These are phyloP conservation scores for Fusarium sp. DNA, from an alignment of 2,329 filamentous ascomycete species.

Conservation along the genomic window DNA sequence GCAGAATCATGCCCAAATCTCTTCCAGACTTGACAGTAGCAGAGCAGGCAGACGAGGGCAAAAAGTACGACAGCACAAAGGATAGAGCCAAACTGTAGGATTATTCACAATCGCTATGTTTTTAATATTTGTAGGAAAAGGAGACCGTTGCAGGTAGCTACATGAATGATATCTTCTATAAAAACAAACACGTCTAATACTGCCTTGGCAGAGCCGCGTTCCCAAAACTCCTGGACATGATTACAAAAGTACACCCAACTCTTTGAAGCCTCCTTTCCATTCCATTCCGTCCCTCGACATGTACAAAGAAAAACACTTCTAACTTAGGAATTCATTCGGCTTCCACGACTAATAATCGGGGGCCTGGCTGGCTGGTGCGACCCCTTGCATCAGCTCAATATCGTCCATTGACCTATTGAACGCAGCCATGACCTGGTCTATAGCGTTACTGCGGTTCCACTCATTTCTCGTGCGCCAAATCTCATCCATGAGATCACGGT, in stretches of 20 bases:
- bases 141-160: constrained; percentile 29
- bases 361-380: constrained; percentile 59
- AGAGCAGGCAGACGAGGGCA: constrained; percentile 85
- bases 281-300: constrained; percentile 13
- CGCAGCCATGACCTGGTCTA: constrained; percentile 69
- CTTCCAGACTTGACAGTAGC: constrained; percentile 78
- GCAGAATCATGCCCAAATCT: constrained; percentile 80
- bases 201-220: constrained; percentile 30
- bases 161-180: constrained; percentile 36
- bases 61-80: constrained; percentile 72
- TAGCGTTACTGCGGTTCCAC: constrained; percentile 84
- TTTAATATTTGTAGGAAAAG: constrained; percentile 28
- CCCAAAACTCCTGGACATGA: constrained; percentile 41
- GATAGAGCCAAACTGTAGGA: constrained; percentile 54
- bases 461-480: constrained; percentile 84
- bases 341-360: constrained; percentile 24
- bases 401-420: constrained; percentile 82
- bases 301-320: constrained; percentile 12
- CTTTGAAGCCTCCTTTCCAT: constrained; percentile 25
- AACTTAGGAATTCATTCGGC: background rate
- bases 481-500: constrained; percentile 88
- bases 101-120: constrained; percentile 9
- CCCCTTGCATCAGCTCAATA: constrained; percentile 67
- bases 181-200: constrained; percentile 41
- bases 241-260: constrained; percentile 37